Evolutionary conservation across 192 early-diverging fungal species (phyloP), one percentile per base, ranked within the genome.

Genomic region (Martensiomyces pterosporus): DNA sequence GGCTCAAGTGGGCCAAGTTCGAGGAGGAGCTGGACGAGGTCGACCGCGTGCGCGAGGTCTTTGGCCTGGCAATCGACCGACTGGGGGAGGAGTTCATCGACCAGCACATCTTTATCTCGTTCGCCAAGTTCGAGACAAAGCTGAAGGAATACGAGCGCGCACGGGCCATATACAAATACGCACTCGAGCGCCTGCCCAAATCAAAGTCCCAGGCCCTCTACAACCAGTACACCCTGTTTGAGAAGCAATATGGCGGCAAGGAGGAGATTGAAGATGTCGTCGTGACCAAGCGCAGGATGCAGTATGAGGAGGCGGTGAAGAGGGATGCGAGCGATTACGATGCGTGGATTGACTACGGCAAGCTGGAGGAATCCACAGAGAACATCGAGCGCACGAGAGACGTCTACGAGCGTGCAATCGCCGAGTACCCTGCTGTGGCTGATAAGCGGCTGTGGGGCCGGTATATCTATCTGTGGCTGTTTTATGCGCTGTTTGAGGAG

Each of bases 391-490:
- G 85, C 23, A 83, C 93, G 9, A 79, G 97, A n/a, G 91, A 98
- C 39, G 80, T 94, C 7, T 99, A 97, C 58, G 94, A 97, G 76
- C 83, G 93, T 2, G 94, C 94, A 4, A 91, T 99, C 54, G 87
- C 89, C 8, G 82, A 94, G 52, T 75, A 87, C 9, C 97, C 97
- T 1, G 78, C 79, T 1, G 80, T 90, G 2, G 70, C 79, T 16
- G 94, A 95, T 42, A 99, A 99, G 72, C 79, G 88, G 37, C 85
- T 87, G 35, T 99, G 97, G 97, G 74, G 94, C 42, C 78, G 95
- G 25, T 99, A 99, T 61, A 95, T 99, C 19, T 99, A 97, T 69
- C 52, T 99, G n/a, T 99, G 97, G 97, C 85, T 99, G 24, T 88
- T 87, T 52, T 99, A 98, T 49, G 97, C 95, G 0, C 77, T 96